These are phyloP conservation scores for Paramarasmius palmivorus DNA, from an alignment of 1,284 basidiomycete genomes.

Conservation along the genomic window DNA sequence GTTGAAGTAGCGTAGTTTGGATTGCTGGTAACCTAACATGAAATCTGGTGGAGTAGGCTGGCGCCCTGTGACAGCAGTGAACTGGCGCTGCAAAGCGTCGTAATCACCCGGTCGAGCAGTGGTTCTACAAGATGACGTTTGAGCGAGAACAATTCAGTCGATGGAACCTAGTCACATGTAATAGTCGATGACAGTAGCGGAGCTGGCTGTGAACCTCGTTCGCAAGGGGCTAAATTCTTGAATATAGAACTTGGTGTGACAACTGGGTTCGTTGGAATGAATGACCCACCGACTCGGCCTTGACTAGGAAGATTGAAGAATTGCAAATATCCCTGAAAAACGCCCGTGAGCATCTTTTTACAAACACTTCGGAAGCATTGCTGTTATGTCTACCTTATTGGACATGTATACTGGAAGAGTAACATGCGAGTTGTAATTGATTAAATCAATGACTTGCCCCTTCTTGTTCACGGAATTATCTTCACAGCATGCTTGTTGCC, in stretches of 20 bases:
- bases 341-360: background rate
- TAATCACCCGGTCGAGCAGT: conserved; percentile 38
- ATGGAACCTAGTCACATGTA: conserved; percentile 31
- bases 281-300: conserved; percentile 33
- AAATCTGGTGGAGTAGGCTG: conserved; percentile 42
- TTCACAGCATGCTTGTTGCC: conserved; percentile 42
- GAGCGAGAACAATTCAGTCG: background rate
- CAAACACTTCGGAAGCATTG: background rate
- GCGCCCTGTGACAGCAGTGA: conserved; percentile 39
- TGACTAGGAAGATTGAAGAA: conserved; percentile 43
- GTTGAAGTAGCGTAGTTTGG: conserved; percentile 42
- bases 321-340: conserved; percentile 36
- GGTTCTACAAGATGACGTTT: conserved; percentile 25
- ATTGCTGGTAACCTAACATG: conserved; percentile 40
- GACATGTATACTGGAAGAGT: conserved; percentile 43
- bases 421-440: conserved; percentile 44
- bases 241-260: background rate
- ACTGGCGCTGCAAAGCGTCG: conserved; percentile 39
- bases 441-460: conserved; percentile 40
- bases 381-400: conserved; percentile 29
- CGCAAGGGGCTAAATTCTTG: conserved; percentile 36
- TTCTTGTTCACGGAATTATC: conserved; percentile 45
- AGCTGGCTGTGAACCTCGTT: conserved; percentile 36
- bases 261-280: background rate
- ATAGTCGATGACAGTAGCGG: conserved; percentile 40